Base-by-base conservation (phyloP, 306 rosid genomes). In the Aeschynomene evenia region DNA sequence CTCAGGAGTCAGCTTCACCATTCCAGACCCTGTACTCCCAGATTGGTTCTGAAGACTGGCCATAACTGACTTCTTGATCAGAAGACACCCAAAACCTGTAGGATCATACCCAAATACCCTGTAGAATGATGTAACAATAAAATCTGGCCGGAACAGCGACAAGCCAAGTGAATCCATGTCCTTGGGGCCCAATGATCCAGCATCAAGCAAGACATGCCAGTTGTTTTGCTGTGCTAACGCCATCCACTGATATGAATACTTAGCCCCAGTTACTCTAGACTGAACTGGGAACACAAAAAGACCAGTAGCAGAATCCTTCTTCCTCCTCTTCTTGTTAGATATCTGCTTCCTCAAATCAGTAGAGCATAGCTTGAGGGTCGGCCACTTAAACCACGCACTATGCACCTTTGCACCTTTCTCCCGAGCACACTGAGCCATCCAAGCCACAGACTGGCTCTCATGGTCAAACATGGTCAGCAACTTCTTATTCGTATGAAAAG, bases 221-320 rank as follows among this genome's bases (percentile, higher is more conserved):
- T 93, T 90, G 77, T 93, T 93, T 80, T 93, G 98, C 65, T 93
- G 98, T 0, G 98, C 98, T 34, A 93, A 69, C n/a, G 98, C 96
- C 98, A 92, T 92, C 98, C 98, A 93, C 71, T 90, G 98, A 75
- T 93, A 93, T 0, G 98, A 93, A 85, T 90, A 93, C 86, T 93
- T 93, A 4, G 93, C 87, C 69, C 98, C 98, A 0, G 96, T 93
- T 12, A 93, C 98, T 76, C 98, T 86, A 60, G 97, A 90, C 86
- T 90, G 97, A 63, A 93, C 98, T 0, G 98, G 98, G 71, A 93
- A 93, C 66, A 93, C 98, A 68, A 93, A 93, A 34, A 93, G 98
- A 55, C 98, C 98, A 7, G 77, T 54, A 1, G 96, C 98, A 3
- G 90, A 86, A 79, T 90, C 97, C 87, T 93, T 93, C 86, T 86